Evolutionary conservation across 2,329 filamentous ascomycete genomes (phyloP).

Genomic region (Penicillium sclerotigenum): DNA sequence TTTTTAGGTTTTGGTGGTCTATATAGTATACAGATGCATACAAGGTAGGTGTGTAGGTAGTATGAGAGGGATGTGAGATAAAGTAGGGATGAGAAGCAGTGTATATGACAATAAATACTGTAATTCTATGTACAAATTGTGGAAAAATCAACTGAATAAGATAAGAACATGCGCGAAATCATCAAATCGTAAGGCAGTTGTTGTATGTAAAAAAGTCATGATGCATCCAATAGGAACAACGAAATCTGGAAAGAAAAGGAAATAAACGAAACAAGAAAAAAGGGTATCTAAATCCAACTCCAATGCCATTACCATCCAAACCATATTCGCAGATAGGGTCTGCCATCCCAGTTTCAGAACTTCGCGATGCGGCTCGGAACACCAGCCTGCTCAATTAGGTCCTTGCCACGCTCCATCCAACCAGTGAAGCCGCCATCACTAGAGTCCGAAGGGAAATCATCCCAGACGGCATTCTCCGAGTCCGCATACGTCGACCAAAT

Average conservation of each 20-base stretch:
- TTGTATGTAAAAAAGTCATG: constrained; percentile 14
- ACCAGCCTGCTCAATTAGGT: constrained; percentile 42
- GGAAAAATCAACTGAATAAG: constrained; percentile 4
- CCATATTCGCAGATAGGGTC: neutral
- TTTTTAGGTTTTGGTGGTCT: neutral
- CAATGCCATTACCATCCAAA: constrained; percentile 16
- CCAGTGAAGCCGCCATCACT: constrained; percentile 39
- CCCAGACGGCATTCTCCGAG: constrained; percentile 40
- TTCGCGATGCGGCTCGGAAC: constrained; percentile 33
- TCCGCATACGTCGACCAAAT: constrained; percentile 44
- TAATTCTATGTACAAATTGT: constrained; percentile 15
- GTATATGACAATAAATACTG: constrained; percentile 9
- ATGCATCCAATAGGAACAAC: constrained; percentile 13
- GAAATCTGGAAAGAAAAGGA: neutral
- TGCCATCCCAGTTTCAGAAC: constrained; percentile 13
- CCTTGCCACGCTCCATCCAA: constrained; percentile 42
- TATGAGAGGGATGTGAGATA: neutral
- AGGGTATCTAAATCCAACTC: constrained; percentile 38
- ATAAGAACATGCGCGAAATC: constrained; percentile 15
- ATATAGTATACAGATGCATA: neutral
- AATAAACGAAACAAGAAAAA: constrained; percentile 17
- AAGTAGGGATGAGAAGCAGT: neutral
- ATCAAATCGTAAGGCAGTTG: constrained; percentile 24
- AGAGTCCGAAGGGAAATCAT: constrained; percentile 43
- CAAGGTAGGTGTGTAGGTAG: neutral